Percentiles rank a stretch among this genome's conserved stretches.
phyloP scores from a whole-genome alignment of 169 alveolate species.

The Plasmodium vivax region DNA sequence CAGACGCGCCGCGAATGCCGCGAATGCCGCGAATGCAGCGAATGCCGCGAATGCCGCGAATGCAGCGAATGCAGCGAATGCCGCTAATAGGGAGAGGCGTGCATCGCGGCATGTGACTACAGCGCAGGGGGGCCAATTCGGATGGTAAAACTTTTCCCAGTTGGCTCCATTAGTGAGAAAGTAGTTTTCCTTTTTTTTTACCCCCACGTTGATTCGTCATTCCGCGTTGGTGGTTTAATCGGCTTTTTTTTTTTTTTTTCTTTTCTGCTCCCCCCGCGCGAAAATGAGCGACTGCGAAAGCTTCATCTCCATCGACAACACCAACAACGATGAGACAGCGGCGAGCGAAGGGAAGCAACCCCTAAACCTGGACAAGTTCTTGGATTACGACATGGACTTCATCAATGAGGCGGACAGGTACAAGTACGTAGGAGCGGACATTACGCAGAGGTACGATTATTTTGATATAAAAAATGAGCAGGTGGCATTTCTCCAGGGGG shows the following conservation, averaged over 20 bases:
- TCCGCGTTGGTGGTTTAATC: no score
- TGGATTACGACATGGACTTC: conserved; percentile 36
- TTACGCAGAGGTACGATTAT: conserved; percentile 16
- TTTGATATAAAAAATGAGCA: conserved; percentile 8
- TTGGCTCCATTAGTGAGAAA: not conserved
- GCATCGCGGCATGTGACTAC: not conserved
- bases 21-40: no score
- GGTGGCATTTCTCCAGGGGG: not conserved
- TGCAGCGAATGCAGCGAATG: not conserved
- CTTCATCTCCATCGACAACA: conserved; percentile 24
- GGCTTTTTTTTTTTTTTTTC: not conserved
- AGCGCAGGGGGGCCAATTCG: not conserved
- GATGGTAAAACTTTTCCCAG: not conserved
- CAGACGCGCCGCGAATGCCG: not conserved
- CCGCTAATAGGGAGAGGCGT: not conserved
- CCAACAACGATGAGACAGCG: not conserved
- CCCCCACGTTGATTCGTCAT: no score
- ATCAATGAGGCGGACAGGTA: conserved; percentile 20
- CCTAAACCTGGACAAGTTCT: conserved; percentile 26
- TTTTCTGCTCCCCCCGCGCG: not conserved
- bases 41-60: no score
- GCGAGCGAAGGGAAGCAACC: not conserved
- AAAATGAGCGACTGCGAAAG: conserved; percentile 60
- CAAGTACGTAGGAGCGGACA: conserved; percentile 33
- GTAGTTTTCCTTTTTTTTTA: not conserved